Evolutionary conservation across 495 filamentous ascomycete genomes (phyloP).

Genomic region (Xylaria grammica): DNA sequence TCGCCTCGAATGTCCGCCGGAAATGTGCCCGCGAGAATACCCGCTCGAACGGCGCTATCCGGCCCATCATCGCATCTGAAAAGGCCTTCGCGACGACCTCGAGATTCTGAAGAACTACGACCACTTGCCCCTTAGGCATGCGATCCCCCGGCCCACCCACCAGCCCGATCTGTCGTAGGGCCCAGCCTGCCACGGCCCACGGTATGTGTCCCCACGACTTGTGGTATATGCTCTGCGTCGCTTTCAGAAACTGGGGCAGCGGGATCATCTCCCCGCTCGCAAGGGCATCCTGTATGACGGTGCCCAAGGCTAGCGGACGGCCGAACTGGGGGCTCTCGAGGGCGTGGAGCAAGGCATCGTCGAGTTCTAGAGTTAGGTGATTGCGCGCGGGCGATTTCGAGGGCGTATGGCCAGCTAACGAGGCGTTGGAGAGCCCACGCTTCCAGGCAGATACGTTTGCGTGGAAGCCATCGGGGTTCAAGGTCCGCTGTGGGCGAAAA

Average conservation of each 20-base stretch:
- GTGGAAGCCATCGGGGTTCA: slow-evolving; percentile 88
- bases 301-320: slow-evolving; percentile 77
- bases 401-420: slow-evolving; percentile 61
- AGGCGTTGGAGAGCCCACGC: slow-evolving; percentile 69
- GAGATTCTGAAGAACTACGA: slow-evolving; percentile 61
- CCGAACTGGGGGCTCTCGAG: slow-evolving; percentile 82
- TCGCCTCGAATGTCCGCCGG: slow-evolving; percentile 57
- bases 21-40: slow-evolving; percentile 73
- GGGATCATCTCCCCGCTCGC: slow-evolving; percentile 70
- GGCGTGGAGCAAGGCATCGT: slow-evolving; percentile 69
- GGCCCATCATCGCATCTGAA: slow-evolving; percentile 49
- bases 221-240: slow-evolving; percentile 67
- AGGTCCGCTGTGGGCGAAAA: slow-evolving; percentile 75
- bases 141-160: slow-evolving; percentile 58
- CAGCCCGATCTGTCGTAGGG: slow-evolving; percentile 67
- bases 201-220: slow-evolving; percentile 52
- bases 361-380: slow-evolving; percentile 67
- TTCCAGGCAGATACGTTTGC: slow-evolving; percentile 89
- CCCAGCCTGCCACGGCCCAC: slow-evolving; percentile 73
- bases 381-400: slow-evolving; percentile 46
- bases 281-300: slow-evolving; percentile 80
- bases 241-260: slow-evolving; percentile 63
- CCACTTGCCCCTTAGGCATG: slow-evolving; percentile 58
- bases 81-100: slow-evolving; percentile 57
- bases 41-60: slow-evolving; percentile 62